Percentiles rank a stretch among this genome's conserved stretches.
phyloP scores from a whole-genome alignment of 805 yeast species.

The Candida stauntonica region DNA sequence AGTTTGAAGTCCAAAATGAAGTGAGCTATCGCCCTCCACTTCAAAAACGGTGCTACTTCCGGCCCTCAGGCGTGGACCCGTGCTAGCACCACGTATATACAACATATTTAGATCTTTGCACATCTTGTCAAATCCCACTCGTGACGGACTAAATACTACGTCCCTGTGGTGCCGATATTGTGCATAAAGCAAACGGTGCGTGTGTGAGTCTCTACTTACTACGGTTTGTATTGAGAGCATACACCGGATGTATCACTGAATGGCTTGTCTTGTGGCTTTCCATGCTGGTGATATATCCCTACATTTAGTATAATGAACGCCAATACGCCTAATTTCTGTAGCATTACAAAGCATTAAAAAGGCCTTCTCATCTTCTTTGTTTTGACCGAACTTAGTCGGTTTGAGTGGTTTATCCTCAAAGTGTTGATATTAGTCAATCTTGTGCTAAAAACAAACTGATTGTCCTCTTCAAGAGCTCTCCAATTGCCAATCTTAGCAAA shows the following conservation, averaged over 20 bases:
- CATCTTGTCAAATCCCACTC: conserved; percentile 42
- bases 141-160: conserved; percentile 27
- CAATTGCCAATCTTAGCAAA: conserved; percentile 17
- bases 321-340: neutral
- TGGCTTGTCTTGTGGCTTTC: conserved; percentile 6
- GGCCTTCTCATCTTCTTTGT: neutral
- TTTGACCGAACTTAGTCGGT: neutral
- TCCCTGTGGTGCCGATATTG: conserved; percentile 41
- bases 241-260: conserved; percentile 25
- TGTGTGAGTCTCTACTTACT: neutral
- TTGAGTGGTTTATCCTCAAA: conserved; percentile 1
- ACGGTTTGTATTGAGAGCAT: conserved; percentile 1
- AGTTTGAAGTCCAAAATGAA: too few species aligned
- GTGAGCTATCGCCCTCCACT: too few species aligned
- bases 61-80: too few species aligned
- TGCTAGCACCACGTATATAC: too few species aligned
- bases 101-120: too few species aligned
- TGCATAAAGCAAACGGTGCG: conserved; percentile 32
- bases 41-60: too few species aligned
- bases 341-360: too few species aligned
- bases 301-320: conserved; percentile 14
- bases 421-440: conserved; percentile 2
- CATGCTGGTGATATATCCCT: conserved; percentile 29
- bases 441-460: neutral
- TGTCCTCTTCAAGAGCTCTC: conserved; percentile 3